These are phyloP conservation scores for Nemophila menziesii DNA, from an alignment of 257 asterid genomes.

Conservation along the genomic window DNA sequence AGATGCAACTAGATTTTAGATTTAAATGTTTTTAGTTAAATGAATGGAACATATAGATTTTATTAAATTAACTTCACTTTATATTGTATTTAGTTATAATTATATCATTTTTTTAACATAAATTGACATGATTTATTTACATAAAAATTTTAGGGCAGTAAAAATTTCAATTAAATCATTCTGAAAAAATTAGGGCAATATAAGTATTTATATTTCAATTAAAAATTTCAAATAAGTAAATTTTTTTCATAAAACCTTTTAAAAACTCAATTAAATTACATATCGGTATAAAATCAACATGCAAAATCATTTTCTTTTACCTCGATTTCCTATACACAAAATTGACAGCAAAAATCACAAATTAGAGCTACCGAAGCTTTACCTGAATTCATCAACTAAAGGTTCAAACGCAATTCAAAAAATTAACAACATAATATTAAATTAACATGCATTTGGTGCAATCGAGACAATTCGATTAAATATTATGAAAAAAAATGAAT, in stretches of 20 bases:
- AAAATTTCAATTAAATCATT: no score
- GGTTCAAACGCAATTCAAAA: slow-evolving; percentile 5
- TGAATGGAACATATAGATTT: no score
- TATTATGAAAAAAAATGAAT: no score
- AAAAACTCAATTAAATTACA: neutral
- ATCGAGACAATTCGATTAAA: neutral
- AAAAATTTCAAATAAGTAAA: neutral
- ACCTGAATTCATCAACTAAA: neutral
- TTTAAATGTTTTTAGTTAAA: no score
- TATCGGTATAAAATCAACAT: slow-evolving; percentile 4
- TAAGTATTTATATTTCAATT: no score
- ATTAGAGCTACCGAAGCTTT: neutral
- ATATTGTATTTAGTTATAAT: no score
- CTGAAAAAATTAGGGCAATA: no score
- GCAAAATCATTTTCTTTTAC: neutral
- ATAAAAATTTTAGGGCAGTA: no score
- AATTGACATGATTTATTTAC: no score
- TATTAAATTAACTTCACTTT: no score
- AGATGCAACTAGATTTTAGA: no score
- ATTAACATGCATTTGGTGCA: neutral
- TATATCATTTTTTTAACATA: no score
- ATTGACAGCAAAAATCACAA: neutral
- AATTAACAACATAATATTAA: neutral
- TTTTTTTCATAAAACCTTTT: neutral
- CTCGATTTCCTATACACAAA: neutral